These are phyloP conservation scores for Haematococcus lacustris DNA, from an alignment of 139 green algal species.

Conservation along the genomic window DNA sequence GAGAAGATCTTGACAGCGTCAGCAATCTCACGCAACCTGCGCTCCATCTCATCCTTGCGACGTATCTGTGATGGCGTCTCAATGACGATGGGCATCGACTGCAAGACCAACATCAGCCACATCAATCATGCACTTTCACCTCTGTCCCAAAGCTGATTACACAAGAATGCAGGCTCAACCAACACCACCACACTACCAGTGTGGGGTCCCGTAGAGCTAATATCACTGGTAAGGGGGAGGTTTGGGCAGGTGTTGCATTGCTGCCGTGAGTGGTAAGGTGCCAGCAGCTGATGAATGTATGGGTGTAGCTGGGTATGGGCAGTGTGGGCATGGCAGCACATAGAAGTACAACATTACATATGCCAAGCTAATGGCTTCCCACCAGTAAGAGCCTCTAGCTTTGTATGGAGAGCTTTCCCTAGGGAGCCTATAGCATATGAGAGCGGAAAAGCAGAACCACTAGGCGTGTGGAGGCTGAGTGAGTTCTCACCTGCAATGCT, in stretches of 20 bases:
- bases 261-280: not conserved
- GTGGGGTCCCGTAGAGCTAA: not conserved
- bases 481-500: slow-evolving; percentile 12
- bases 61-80: slow-evolving; percentile 44
- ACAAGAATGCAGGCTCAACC: not conserved
- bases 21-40: slow-evolving; percentile 48
- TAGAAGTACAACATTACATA: not conserved
- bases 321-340: not conserved
- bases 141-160: not conserved
- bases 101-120: not conserved
- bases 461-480: not conserved
- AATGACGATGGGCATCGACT: slow-evolving; percentile 45
- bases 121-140: not conserved
- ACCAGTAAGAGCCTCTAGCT: not conserved
- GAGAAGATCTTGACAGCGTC: slow-evolving; percentile 50
- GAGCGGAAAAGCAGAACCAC: not conserved
- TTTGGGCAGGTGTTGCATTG: not conserved
- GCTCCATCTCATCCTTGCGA: slow-evolving; percentile 46
- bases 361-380: not conserved
- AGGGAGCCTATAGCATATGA: not conserved
- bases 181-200: not conserved
- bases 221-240: not conserved
- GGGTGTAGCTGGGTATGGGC: no score
- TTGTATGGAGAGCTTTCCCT: not conserved
- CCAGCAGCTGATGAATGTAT: no score